A percentile compares a stretch with the other conserved stretches of the same genome.
phyloP scores from a whole-genome alignment of 495 filamentous ascomycete species.

The Neurospora sp. region DNA sequence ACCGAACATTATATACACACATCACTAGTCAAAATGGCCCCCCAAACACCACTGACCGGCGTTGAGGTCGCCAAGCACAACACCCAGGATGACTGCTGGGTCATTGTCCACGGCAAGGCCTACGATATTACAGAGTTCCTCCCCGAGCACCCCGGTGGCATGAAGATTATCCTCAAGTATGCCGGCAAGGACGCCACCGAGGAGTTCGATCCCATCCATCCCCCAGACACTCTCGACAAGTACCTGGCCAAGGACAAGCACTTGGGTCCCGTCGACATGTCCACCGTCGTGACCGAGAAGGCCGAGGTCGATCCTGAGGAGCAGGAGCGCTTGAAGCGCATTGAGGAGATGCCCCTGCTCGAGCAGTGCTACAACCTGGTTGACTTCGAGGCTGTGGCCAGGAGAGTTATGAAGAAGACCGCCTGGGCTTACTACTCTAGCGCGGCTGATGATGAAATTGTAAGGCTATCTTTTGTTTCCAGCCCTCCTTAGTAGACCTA shows the following conservation, averaged over 20 bases:
- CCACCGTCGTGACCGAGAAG: conserved; percentile 63
- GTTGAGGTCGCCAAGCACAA: conserved; percentile 60
- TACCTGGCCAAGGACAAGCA: conserved; percentile 82
- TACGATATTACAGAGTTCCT: conserved; percentile 77
- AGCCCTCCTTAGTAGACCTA: conserved; percentile 18
- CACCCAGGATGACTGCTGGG: conserved; percentile 62
- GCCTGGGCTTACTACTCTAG: conserved; percentile 97
- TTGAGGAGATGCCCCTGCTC: conserved; percentile 68
- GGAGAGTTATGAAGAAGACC: conserved; percentile 80
- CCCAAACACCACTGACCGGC: conserved; percentile 35
- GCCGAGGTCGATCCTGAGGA: conserved; percentile 69
- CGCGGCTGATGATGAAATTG: conserved; percentile 94
- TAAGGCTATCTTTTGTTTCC: conserved; percentile 18
- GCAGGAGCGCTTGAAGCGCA: conserved; percentile 59
- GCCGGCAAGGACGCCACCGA: conserved; percentile 78
- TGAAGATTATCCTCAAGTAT: conserved; percentile 71
- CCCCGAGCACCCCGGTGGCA: conserved; percentile 67
- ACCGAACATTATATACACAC: background rate
- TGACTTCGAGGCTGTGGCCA: conserved; percentile 90
- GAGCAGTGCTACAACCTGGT: conserved; percentile 89
- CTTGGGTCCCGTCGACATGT: conserved; percentile 84
- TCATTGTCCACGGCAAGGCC: conserved; percentile 60
- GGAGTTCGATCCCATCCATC: conserved; percentile 74
- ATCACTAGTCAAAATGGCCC: conserved; percentile 16
- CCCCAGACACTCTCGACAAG: conserved; percentile 65